Evolutionary conservation across 257 asterid species (phyloP).

Genomic region (Salvia splendens): DNA sequence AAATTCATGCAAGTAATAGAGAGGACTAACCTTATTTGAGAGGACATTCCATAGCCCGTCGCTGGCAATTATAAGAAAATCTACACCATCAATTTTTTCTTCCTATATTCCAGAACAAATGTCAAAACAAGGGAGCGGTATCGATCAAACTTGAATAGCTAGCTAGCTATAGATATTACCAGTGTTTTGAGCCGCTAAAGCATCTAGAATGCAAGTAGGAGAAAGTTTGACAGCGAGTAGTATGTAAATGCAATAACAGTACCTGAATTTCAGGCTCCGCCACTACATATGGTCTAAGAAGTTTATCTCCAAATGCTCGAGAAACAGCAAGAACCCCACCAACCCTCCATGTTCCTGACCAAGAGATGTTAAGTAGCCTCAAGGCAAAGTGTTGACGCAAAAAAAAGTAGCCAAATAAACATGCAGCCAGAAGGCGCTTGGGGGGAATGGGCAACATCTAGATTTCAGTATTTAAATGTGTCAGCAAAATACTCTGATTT

Average conservation of each 20-base stretch:
- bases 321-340: slow-evolving; percentile 92
- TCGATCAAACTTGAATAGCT: not conserved
- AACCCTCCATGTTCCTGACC: slow-evolving; percentile 77
- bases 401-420: not conserved
- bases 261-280: slow-evolving; percentile 86
- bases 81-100: slow-evolving; percentile 65
- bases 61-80: slow-evolving; percentile 73
- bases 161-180: not conserved
- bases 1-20: not conserved
- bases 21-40: slow-evolving; percentile 61
- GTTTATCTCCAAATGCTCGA: slow-evolving; percentile 83
- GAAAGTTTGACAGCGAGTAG: slow-evolving; percentile 5
- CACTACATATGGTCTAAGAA: slow-evolving; percentile 64
- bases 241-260: not conserved
- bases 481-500: not conserved
- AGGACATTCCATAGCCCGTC: slow-evolving; percentile 87
- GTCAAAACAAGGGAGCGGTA: slow-evolving; percentile 2
- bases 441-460: not conserved
- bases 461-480: not conserved
- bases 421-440: not conserved
- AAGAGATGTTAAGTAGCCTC: slow-evolving; percentile 16
- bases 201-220: slow-evolving; percentile 3
- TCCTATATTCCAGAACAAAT: slow-evolving; percentile 42
- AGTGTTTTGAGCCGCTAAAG: not conserved
- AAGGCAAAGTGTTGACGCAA: not conserved